Evolutionary conservation across 352 stramenopile genomes (phyloP).

Genomic region (Thraustochytrium sp.): DNA sequence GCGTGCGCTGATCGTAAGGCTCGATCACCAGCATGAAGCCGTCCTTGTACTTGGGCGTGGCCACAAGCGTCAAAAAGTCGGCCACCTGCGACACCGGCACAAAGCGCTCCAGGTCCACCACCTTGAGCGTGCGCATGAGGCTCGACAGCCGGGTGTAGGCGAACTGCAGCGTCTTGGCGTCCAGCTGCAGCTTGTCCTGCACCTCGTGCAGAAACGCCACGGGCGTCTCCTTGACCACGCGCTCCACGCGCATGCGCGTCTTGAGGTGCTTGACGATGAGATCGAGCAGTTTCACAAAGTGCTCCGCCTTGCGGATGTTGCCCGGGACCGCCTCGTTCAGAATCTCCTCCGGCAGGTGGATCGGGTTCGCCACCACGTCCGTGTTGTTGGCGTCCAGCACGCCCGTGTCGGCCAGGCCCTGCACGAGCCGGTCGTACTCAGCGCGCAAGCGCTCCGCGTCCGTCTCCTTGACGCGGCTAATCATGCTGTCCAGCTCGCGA

Average conservation of each 20-base stretch:
- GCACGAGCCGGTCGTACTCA: slow-evolving; percentile 90
- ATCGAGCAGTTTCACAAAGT: slow-evolving; percentile 96
- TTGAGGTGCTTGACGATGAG: slow-evolving; percentile 91
- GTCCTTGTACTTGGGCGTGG: slow-evolving; percentile 83
- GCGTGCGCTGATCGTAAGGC: slow-evolving; percentile 48
- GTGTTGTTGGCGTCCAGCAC: slow-evolving; percentile 59
- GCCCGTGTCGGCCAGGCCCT: slow-evolving; percentile 85
- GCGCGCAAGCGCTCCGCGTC: slow-evolving; percentile 81
- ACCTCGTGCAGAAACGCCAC: slow-evolving; percentile 85
- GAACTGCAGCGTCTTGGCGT: slow-evolving; percentile 95
- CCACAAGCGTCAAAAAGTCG: slow-evolving; percentile 92
- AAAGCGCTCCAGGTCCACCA: slow-evolving; percentile 95
- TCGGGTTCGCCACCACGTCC: slow-evolving; percentile 47
- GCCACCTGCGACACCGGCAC: slow-evolving; percentile 88
- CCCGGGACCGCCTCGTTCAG: slow-evolving; percentile 55
- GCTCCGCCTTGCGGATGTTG: slow-evolving; percentile 94
- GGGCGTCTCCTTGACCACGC: slow-evolving; percentile 91
- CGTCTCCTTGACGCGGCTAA: slow-evolving; percentile 68
- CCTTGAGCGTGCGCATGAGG: slow-evolving; percentile 63
- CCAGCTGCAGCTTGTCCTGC: slow-evolving; percentile 58
- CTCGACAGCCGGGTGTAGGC: slow-evolving; percentile 93
- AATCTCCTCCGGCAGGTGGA: slow-evolving; percentile 67
- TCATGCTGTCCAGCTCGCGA: slow-evolving; percentile 50
- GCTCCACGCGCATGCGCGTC: slow-evolving; percentile 66
- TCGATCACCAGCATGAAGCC: slow-evolving; percentile 96